Evolutionary conservation across 208 protist genomes (phyloP).

Genomic region (Acanthamoeba sp.): DNA sequence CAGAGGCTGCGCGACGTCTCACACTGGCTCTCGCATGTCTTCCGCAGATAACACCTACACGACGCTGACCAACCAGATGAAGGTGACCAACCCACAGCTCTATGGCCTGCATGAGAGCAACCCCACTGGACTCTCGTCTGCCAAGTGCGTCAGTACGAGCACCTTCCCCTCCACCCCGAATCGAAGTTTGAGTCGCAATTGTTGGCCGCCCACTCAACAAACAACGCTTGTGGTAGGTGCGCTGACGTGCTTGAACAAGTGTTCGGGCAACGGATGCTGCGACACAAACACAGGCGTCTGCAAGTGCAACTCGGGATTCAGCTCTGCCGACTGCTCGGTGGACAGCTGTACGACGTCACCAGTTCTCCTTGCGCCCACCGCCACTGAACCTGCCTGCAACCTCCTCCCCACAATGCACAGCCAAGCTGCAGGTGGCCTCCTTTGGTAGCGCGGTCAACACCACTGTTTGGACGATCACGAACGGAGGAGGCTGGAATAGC

Average conservation of each 20-base stretch:
- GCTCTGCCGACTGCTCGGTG: neutral
- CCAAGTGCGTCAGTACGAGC: neutral
- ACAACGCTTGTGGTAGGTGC: neutral
- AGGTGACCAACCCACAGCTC: neutral
- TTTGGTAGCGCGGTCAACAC: neutral
- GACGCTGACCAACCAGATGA: slow-evolving; percentile 6
- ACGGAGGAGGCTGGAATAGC: neutral
- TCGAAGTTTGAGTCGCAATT: neutral
- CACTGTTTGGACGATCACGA: neutral
- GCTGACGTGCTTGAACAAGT: neutral
- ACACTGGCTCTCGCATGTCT: neutral
- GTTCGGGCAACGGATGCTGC: neutral
- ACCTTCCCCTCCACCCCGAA: too few relatives aligned
- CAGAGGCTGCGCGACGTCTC: too few relatives aligned
- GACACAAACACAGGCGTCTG: neutral
- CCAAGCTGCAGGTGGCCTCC: neutral
- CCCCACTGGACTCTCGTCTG: neutral
- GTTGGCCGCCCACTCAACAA: too few relatives aligned
- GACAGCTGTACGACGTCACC: neutral
- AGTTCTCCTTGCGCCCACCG: too few relatives aligned
- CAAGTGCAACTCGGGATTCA: neutral
- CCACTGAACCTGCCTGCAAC: too few relatives aligned
- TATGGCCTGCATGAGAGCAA: neutral
- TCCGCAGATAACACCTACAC: neutral
- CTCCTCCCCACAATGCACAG: too few relatives aligned